phyloP scores from a whole-genome alignment of 208 protist species.

The Angomonas ambiguus region DNA sequence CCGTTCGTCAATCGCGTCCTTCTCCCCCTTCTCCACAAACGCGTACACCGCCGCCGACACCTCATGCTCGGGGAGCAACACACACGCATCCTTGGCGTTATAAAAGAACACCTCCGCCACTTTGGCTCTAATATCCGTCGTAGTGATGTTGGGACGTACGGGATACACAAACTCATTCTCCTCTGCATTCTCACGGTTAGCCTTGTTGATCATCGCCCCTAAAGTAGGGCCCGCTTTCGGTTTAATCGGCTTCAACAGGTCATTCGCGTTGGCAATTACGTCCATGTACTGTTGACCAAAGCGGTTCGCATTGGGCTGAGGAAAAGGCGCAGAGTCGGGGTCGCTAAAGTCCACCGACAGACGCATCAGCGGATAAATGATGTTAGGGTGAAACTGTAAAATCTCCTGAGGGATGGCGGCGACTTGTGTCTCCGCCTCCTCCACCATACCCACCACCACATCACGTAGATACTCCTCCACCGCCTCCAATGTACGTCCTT shows the following conservation, averaged over 20 bases:
- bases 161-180: slow-evolving; percentile 27
- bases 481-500: slow-evolving; percentile 66
- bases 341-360: slow-evolving; percentile 81
- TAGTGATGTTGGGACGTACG: slow-evolving; percentile 40
- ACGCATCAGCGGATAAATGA: slow-evolving; percentile 83
- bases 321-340: slow-evolving; percentile 64
- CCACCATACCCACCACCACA: slow-evolving; percentile 78
- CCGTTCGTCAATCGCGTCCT: slow-evolving; percentile 78
- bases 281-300: slow-evolving; percentile 90
- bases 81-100: slow-evolving; percentile 61
- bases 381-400: slow-evolving; percentile 65
- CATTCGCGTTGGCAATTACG: slow-evolving; percentile 78
- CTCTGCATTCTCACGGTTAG: slow-evolving; percentile 4
- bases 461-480: slow-evolving; percentile 75
- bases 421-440: slow-evolving; percentile 68
- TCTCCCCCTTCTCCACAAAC: slow-evolving; percentile 84
- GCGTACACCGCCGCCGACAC: slow-evolving; percentile 85
- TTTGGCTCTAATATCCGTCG: slow-evolving; percentile 79
- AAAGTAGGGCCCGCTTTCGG: slow-evolving; percentile 34
- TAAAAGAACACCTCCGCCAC: slow-evolving; percentile 84
- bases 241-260: slow-evolving; percentile 69
- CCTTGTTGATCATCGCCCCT: not conserved
- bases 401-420: slow-evolving; percentile 72
- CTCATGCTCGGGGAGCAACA: slow-evolving; percentile 76
- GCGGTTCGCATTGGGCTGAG: slow-evolving; percentile 81